A percentile compares a stretch with the other conserved stretches of the same genome.
Evolutionary conservation across 2,329 filamentous ascomycete genomes (phyloP).

Genomic region (Bipolaris cookei): DNA sequence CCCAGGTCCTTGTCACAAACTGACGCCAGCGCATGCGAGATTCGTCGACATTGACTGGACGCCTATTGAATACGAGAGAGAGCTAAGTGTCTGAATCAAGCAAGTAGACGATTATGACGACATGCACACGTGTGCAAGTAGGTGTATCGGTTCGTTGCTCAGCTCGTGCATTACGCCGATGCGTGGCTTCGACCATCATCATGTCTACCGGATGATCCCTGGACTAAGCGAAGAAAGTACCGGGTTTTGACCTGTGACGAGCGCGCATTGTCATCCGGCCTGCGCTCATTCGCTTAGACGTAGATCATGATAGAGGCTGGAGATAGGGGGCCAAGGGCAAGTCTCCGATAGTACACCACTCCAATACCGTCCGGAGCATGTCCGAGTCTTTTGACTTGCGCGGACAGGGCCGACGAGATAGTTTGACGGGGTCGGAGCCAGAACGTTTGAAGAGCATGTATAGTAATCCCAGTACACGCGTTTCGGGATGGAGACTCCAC

Average conservation of each 20-base stretch:
- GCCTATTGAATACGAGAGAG: not conserved
- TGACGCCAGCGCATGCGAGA: not conserved
- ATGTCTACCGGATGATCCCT: slow-evolving; percentile 1
- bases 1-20: not conserved
- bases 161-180: slow-evolving; percentile 2
- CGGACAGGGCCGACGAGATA: not conserved
- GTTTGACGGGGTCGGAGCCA: not conserved
- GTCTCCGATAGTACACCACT: not conserved
- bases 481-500: too few species aligned
- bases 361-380: not conserved
- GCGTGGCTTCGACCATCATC: not conserved
- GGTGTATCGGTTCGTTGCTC: not conserved
- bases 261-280: not conserved
- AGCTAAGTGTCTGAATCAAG: not conserved
- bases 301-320: not conserved
- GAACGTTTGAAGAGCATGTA: not conserved
- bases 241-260: not conserved
- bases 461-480: too few species aligned
- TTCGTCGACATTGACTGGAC: not conserved
- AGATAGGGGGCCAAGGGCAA: not conserved
- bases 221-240: not conserved
- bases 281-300: not conserved
- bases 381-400: not conserved
- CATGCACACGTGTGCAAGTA: not conserved
- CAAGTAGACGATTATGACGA: not conserved